Evolutionary conservation across 352 stramenopile species (phyloP).

Genomic region (Globisporangium recalcitrans): DNA sequence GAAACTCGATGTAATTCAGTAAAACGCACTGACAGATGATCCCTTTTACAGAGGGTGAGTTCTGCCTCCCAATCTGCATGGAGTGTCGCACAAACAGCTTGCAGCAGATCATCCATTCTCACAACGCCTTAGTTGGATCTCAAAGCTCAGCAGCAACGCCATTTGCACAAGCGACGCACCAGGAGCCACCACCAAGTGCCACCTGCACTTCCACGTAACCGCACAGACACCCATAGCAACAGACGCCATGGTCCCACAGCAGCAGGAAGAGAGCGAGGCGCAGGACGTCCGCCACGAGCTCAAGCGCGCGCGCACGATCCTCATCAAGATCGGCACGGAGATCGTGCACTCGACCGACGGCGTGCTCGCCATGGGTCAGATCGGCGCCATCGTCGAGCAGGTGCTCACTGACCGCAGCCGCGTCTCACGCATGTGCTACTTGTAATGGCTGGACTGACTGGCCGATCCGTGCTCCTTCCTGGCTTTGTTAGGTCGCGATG

Average conservation of each 20-base stretch:
- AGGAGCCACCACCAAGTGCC: neutral
- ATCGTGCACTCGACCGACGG: constrained; percentile 79
- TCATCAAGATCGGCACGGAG: constrained; percentile 85
- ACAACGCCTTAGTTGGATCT: neutral
- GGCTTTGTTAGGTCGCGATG: constrained; percentile 59
- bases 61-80: neutral
- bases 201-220: neutral
- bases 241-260: constrained; percentile 1
- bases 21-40: too few species aligned
- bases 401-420: constrained; percentile 8
- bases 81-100: constrained; percentile 6
- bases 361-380: constrained; percentile 78
- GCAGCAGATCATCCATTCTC: neutral
- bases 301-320: constrained; percentile 59
- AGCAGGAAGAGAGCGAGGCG: constrained; percentile 5
- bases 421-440: neutral
- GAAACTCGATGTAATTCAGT: too few species aligned
- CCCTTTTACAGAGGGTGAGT: neutral
- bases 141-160: neutral
- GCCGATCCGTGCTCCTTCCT: neutral
- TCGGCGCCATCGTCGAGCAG: constrained; percentile 80
- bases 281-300: constrained; percentile 31
- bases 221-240: neutral
- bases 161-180: neutral
- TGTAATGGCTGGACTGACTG: neutral